phyloP scores from a whole-genome alignment of 176 grass and related monocot species.

The Musa schizocarpa region DNA sequence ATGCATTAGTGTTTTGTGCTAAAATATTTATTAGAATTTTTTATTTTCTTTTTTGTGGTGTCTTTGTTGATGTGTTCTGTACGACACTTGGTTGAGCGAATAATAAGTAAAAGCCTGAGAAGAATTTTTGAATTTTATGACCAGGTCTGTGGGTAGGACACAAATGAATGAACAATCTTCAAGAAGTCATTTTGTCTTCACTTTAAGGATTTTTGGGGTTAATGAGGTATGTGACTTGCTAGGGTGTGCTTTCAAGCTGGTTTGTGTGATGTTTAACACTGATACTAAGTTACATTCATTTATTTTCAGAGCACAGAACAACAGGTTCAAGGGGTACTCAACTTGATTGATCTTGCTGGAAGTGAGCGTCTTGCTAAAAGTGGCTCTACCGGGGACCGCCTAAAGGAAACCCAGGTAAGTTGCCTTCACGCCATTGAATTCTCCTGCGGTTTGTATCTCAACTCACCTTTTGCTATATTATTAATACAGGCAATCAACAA shows the following conservation, averaged over 20 bases:
- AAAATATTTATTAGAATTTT: too few relatives aligned
- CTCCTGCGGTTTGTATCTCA: too few relatives aligned
- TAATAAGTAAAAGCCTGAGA: too few relatives aligned
- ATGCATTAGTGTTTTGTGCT: too few relatives aligned
- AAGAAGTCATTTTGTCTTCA: slow-evolving; percentile 35
- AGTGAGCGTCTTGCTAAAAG: slow-evolving; percentile 94
- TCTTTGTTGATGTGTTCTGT: too few relatives aligned
- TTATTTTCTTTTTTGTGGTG: too few relatives aligned
- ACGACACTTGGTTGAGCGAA: too few relatives aligned
- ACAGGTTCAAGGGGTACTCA: slow-evolving; percentile 72
- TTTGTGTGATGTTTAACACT: not conserved
- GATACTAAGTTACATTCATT: not conserved
- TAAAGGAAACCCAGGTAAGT: slow-evolving; percentile 91
- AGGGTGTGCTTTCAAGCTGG: not conserved
- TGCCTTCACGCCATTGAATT: too few relatives aligned
- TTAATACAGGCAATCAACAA: slow-evolving; percentile 76
- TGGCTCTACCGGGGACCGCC: slow-evolving; percentile 75
- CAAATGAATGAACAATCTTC: slow-evolving; percentile 73
- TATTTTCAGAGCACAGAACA: slow-evolving; percentile 62
- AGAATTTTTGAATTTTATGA: slow-evolving; percentile 8
- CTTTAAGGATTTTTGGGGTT: slow-evolving; percentile 61
- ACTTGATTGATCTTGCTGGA: slow-evolving; percentile 92
- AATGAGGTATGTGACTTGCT: slow-evolving; percentile 47
- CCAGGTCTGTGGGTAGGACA: slow-evolving; percentile 58
- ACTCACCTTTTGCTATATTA: not conserved